Evolutionary conservation across 495 filamentous ascomycete genomes (phyloP).

Genomic region (Astrothelium macrocarpum): DNA sequence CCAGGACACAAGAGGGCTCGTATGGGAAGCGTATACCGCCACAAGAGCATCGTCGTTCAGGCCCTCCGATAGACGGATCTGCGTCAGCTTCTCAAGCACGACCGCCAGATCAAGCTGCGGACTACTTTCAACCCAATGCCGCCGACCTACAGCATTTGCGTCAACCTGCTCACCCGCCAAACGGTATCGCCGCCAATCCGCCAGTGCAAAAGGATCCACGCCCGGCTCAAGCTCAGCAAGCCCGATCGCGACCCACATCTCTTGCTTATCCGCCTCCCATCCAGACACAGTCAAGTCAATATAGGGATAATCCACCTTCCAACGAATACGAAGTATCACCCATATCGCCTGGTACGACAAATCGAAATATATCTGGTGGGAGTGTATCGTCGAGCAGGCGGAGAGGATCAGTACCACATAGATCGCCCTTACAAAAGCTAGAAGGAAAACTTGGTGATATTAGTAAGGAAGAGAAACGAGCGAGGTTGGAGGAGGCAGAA

Average conservation of each 20-base stretch:
- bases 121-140: not conserved
- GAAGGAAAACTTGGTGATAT: constrained; percentile 81
- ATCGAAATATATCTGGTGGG: not conserved
- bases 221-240: not conserved
- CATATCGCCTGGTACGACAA: not conserved
- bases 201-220: not conserved
- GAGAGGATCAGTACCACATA: constrained; percentile 56
- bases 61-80: not conserved
- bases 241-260: not conserved
- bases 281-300: not conserved
- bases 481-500: constrained; percentile 71
- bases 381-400: not conserved
- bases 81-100: not conserved
- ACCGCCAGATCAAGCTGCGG: not conserved
- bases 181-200: not conserved
- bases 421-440: constrained; percentile 84
- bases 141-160: not conserved
- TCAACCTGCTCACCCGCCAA: not conserved
- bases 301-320: not conserved
- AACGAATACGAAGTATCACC: constrained; percentile 4
- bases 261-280: not conserved
- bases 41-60: not conserved
- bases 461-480: constrained; percentile 83
- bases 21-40: not conserved
- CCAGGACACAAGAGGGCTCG: not conserved